These are phyloP conservation scores for Venturia asperata DNA, from an alignment of 2,329 filamentous ascomycete species.

Conservation along the genomic window DNA sequence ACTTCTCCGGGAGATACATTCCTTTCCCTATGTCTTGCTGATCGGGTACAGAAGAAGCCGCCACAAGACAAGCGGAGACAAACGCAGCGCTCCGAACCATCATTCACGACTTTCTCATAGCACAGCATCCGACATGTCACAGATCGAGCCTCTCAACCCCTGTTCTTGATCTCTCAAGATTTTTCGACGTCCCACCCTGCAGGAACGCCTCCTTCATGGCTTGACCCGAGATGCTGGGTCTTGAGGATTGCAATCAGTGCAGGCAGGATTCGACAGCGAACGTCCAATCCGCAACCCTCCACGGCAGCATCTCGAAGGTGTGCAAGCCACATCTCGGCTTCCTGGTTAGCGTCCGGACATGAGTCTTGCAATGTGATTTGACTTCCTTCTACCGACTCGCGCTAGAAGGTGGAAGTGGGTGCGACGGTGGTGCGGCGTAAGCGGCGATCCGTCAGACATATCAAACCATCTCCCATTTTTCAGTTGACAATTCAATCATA, in stretches of 20 bases:
- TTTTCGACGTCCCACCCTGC: background rate
- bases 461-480: no score
- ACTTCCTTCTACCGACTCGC: no score
- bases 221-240: background rate
- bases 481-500: no score
- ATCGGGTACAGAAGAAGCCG: no score
- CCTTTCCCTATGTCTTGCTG: no score
- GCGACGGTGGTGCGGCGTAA: no score
- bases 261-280: background rate
- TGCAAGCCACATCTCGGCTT: background rate
- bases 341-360: background rate
- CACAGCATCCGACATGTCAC: background rate
- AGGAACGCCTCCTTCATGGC: conserved; percentile 1
- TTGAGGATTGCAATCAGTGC: background rate
- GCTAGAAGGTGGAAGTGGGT: no score
- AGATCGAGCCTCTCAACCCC: background rate
- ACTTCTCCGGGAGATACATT: background rate
- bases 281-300: background rate
- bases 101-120: background rate
- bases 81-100: background rate
- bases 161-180: background rate
- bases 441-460: no score
- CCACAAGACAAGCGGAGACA: background rate
- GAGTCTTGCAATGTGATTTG: background rate
- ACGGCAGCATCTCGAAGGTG: background rate